Evolutionary conservation across 2,329 filamentous ascomycete genomes (phyloP), one percentile per base, ranked within the genome.

Genomic region (Juglanconis juglandina): DNA sequence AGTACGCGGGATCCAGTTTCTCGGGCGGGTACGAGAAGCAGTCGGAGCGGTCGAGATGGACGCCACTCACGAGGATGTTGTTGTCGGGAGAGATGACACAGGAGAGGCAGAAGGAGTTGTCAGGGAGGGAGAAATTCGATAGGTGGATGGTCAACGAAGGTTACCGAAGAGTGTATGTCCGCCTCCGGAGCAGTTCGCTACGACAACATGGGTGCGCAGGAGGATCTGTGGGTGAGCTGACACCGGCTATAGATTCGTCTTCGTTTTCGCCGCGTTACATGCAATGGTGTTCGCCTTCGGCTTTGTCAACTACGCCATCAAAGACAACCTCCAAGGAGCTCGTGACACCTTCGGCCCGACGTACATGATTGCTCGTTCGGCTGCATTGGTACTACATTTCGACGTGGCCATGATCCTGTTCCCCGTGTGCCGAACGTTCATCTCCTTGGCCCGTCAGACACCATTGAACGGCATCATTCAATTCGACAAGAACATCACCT

Each of bases 71-170:
- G 63, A 85, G 90, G 65, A 91, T 94, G 88, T 78, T 95, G 71
- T 83, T 93, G 72, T 92, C 90, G 59, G 90, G 90, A 53, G 89
- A 92, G 77, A 89, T 93, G 84, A 91, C 87, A 58, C 87, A 87
- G 68, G 88, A 92, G 71, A 83, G 79, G 69, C 87, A 89, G 66
- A 87, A 86, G 71, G 82, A 87, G 59, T 77, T 94, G 67, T 86
- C 85, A 32, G 74, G 84, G 64, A 83, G 84, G 69, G 89, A 94
- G 73, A 89, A 84, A 71, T 89, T 94, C 70, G 88, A 93, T 73
- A 81, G 87, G 66, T 95, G 91, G 91, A 93, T 95, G 90, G 88
- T 94, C 63, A 94, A 94, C 72, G 91, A 94, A 72, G 91, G 91
- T 63, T 92, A 92, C 72, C 83, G 89, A 71, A 81, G 89, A 85